phyloP scores from a whole-genome alignment of 1,284 basidiomycete genomes.

The Inonotus hispidus region DNA sequence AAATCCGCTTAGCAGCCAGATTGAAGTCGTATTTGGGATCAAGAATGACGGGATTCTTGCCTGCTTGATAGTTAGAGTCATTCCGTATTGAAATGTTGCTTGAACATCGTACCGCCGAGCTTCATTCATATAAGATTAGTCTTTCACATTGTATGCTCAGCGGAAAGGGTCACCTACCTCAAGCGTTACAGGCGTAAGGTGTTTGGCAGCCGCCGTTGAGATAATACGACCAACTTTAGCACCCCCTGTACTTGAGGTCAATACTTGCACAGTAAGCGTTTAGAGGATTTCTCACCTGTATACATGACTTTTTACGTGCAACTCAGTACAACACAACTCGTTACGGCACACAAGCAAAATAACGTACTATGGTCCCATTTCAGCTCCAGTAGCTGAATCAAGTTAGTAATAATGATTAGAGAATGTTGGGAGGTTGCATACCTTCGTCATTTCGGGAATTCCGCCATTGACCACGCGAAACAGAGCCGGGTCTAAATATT shows the following conservation, averaged over 20 bases:
- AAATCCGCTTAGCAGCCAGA: conserved; percentile 53
- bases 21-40: conserved; percentile 63
- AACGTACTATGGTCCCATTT: conserved; percentile 82
- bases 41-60: conserved; percentile 82
- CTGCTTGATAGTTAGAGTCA: conserved; percentile 38
- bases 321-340: conserved; percentile 2
- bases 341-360: background rate
- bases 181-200: conserved; percentile 78
- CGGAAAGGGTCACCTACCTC: conserved; percentile 44
- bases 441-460: conserved; percentile 69
- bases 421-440: conserved; percentile 25
- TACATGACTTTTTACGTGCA: conserved; percentile 43
- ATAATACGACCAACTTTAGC: conserved; percentile 78
- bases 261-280: background rate
- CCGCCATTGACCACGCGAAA: conserved; percentile 74
- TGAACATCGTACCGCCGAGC: conserved; percentile 28
- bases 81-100: background rate
- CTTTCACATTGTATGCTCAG: conserved; percentile 34
- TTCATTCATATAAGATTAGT: conserved; percentile 13
- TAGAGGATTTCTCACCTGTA: conserved; percentile 35
- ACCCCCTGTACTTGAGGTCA: conserved; percentile 41
- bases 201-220: conserved; percentile 79
- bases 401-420: background rate
- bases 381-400: conserved; percentile 62
- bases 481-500: conserved; percentile 77